Base-by-base conservation (phyloP, 1,284 basidiomycete species). In the Trichosporon sp. region DNA sequence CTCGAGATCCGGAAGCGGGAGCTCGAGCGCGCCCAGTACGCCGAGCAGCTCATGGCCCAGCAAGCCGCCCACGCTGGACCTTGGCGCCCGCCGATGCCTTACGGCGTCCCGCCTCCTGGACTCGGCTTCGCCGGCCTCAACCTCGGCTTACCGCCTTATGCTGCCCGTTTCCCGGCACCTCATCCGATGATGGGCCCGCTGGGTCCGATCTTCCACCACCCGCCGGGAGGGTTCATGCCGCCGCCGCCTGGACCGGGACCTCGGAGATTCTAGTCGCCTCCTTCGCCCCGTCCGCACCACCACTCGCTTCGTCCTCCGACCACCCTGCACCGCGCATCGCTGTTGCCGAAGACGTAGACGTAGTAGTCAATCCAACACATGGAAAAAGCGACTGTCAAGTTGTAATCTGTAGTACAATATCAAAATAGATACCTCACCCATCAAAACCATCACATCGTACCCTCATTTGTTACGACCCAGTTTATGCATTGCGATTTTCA, bases 101-200 rank as follows among this genome's bases (percentile, higher is more conserved):
- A 26, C 59, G 59, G 59, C 35, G 19, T 63, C 4, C 59, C 59
- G 5, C 31, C 31, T 5, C 59, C 59, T 1, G 59, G 59, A 4
- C 59, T 63, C 16, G 59, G 59, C 12, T 63, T 63, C 59, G 59
- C 59, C 32, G 59, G 59, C 14, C 32, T 63, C 14, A 37, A 37
- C 14, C 59, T 63, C 16, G 59, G 14, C 6, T 31, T 63, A 11
- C 59, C 59, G 31, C 59, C 59, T 16, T 63, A 63, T n/a, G 59
- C 59, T 35, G 59, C 32, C 14, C 59, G 59, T 32, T 63, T 63
- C 59, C 59, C 59, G 12, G 59, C 59, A 0, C 59, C 59, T 32
- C 32, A 37, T 35, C 59, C 59, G 31, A 63, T 63, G 59, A 63
- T 63, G 59, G 59, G 59, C 59, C 59, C 59, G 19, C 59, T 63